Percentiles rank a stretch among this genome's conserved stretches.
Conservation (phyloP, 768 basidiomycete genomes). For the Boletus edulis region DNA sequence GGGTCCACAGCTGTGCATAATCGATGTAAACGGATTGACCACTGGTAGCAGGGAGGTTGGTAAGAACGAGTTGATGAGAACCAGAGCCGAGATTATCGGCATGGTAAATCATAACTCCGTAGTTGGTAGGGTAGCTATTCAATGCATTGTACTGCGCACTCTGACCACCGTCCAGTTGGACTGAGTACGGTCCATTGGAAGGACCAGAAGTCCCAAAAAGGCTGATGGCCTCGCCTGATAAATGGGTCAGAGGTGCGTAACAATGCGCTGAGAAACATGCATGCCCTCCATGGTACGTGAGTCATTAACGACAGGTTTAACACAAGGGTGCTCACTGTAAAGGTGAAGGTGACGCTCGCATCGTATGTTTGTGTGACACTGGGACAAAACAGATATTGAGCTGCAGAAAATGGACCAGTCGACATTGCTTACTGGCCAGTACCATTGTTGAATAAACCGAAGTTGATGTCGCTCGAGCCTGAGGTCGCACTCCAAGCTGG, state of each 20-base stretch:
- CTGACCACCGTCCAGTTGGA: constrained; percentile 35
- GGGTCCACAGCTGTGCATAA: constrained; percentile 29
- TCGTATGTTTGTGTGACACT: constrained; percentile 36
- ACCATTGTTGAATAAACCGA: constrained; percentile 39
- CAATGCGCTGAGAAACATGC: not conserved
- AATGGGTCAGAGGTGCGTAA: not conserved
- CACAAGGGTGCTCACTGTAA: constrained; percentile 32
- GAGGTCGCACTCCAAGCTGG: constrained; percentile 35
- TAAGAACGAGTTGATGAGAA: constrained; percentile 33
- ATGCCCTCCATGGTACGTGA: constrained; percentile 21
- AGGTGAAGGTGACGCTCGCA: constrained; percentile 38
- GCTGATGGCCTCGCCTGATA: constrained; percentile 41
- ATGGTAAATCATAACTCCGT: constrained; percentile 34
- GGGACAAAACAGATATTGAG: not conserved
- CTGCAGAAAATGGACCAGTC: not conserved
- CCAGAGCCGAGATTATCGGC: constrained; percentile 40
- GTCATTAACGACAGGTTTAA: constrained; percentile 1
- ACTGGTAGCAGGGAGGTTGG: constrained; percentile 26
- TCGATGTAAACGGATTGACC: constrained; percentile 31
- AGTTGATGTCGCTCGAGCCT: constrained; percentile 23
- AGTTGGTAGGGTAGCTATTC: constrained; percentile 16
- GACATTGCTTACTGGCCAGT: constrained; percentile 38
- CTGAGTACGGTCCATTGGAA: constrained; percentile 33
- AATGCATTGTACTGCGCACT: constrained; percentile 19
- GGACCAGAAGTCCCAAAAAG: constrained; percentile 44